A percentile compares a stretch with the other conserved stretches of the same genome.
phyloP scores from a whole-genome alignment of 495 filamentous ascomycete species.

The Hypomontagnella monticulosa region DNA sequence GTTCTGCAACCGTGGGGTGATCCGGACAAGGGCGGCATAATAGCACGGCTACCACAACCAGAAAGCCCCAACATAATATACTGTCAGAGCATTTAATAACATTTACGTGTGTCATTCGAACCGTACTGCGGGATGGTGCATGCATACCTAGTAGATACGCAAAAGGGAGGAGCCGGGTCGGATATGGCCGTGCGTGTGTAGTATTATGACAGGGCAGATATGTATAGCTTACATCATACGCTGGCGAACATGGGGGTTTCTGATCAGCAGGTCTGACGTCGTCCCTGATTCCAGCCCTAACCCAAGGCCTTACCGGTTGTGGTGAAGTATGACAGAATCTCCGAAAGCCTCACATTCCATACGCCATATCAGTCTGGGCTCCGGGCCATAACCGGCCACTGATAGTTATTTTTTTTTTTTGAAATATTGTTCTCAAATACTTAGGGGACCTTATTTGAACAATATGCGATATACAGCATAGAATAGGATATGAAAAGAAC shows the following conservation, averaged over 20 bases:
- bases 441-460: too few species aligned
- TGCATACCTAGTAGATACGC: slow-evolving; percentile 19
- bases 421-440: too few species aligned
- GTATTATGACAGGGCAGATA: neutral
- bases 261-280: slow-evolving; percentile 17
- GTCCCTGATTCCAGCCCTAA: slow-evolving; percentile 13
- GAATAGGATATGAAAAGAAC: too few species aligned
- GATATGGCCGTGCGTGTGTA: slow-evolving; percentile 6
- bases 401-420: too few species aligned
- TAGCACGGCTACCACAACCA: neutral
- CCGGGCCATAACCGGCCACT: too few species aligned
- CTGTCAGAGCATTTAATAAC: slow-evolving; percentile 25
- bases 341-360: neutral
- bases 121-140: slow-evolving; percentile 25
- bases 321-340: neutral
- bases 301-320: neutral
- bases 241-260: slow-evolving; percentile 8
- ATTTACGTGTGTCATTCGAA: slow-evolving; percentile 25
- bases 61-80: slow-evolving; percentile 14
- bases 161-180: slow-evolving; percentile 22
- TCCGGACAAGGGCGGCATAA: neutral
- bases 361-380: too few species aligned
- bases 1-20: neutral
- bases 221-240: slow-evolving; percentile 21
- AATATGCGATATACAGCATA: too few species aligned